Evolutionary conservation across 164 flowering plant genomes (phyloP), one percentile per base, ranked within the genome.

Genomic region (Annona cherimola): DNA sequence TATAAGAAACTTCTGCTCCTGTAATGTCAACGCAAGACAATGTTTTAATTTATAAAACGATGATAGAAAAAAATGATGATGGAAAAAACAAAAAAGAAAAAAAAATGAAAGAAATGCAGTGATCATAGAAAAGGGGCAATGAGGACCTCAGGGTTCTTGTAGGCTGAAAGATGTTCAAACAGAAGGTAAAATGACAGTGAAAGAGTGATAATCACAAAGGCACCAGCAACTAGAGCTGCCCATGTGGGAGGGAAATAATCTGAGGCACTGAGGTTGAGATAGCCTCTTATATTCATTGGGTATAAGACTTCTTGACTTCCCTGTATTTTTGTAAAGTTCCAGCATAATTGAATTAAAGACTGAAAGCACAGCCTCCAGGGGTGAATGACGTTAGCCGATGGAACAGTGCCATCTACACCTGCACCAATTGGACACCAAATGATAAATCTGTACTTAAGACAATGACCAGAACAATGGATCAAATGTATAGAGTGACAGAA

Each of bases 1-100:
- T 74, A 93, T 84, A 71, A 95, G 82, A 83, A 95, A 95, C 79
- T 90, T 95, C 78, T 95, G 99, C 82, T 95, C 99, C 98, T 94
- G 90, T 40, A 42, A 76, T 43, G 42, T 7, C 63, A 69, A 35
- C n/a, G 11, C 67, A 66, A 14, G 70, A 19, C 67, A 50, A 35
- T 69, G 7, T 9, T 57, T 66, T 50, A 42, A 63, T 19, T 5
- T 16, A 5, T 19, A 26, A 67, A 65, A 65, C 3, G 55, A 68
- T 6, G 42, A 57, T 26, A 26, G 35, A 26, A 26, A 26, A 26
- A 26, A 26, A 26, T 26, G 35, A 26, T 26, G 14, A 18, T 41
- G 19, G 4, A 44, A 54, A 54, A 40, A 9, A 44, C 45, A 26
- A 20, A 3, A 6, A 46, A 39, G 70, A 42, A 26, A 26, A 26